phyloP scores from a whole-genome alignment of 2,329 filamentous ascomycete genomes.

The Sporothrix sp. region DNA sequence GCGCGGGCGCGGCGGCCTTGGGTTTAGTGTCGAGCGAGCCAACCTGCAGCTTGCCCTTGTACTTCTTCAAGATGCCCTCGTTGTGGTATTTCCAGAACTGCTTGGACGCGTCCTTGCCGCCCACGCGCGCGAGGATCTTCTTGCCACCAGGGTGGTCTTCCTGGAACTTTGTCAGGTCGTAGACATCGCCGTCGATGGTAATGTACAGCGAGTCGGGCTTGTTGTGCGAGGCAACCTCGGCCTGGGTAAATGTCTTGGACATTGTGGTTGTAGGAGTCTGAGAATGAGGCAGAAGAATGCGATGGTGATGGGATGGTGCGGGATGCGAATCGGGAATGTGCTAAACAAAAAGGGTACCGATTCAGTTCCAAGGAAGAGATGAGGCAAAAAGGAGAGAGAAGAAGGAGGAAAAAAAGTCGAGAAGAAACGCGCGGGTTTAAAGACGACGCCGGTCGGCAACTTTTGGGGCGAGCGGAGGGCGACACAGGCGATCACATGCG shows the following conservation, averaged over 20 bases:
- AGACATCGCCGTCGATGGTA: slow-evolving; percentile 88
- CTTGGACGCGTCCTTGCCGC: slow-evolving; percentile 57
- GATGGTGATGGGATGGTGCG: slow-evolving; percentile 18
- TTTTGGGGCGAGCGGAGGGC: background rate
- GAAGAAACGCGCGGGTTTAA: background rate
- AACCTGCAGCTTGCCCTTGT: slow-evolving; percentile 63
- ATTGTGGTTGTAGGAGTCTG: slow-evolving; percentile 40
- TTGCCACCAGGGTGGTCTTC: slow-evolving; percentile 70
- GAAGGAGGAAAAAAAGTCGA: background rate
- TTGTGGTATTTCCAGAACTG: slow-evolving; percentile 73
- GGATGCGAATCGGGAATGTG: background rate
- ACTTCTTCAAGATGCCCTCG: slow-evolving; percentile 81
- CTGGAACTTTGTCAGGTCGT: slow-evolving; percentile 83
- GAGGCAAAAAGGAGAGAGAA: slow-evolving; percentile 1
- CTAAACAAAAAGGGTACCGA: background rate
- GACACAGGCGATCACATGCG: slow-evolving; percentile 8
- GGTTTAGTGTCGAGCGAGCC: slow-evolving; percentile 86
- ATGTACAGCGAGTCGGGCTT: slow-evolving; percentile 81
- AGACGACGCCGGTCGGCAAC: slow-evolving; percentile 7
- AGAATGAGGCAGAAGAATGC: background rate
- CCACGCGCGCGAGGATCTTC: slow-evolving; percentile 54
- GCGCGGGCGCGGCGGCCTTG: too few species aligned
- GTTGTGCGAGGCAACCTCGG: slow-evolving; percentile 87
- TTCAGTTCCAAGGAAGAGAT: background rate
- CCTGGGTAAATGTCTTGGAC: slow-evolving; percentile 75